phyloP scores from a whole-genome alignment of 2,329 filamentous ascomycete genomes.

The Ophiostoma perfectum region DNA sequence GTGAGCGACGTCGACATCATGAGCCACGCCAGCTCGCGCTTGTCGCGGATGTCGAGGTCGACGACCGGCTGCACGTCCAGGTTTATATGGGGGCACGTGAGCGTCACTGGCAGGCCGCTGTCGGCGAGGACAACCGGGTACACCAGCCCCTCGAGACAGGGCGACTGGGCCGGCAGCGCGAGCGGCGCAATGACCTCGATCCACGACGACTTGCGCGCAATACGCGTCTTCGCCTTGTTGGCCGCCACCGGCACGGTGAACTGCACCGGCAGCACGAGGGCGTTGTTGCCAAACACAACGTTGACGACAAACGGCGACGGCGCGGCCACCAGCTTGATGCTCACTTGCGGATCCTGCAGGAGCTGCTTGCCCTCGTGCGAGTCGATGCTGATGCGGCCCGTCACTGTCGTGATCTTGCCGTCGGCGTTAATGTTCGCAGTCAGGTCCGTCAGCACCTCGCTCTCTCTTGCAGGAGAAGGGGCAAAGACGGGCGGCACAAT shows the following conservation, averaged over 20 bases:
- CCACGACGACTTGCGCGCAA: constrained; percentile 42
- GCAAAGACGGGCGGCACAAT: not conserved
- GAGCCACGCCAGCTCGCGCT: not conserved
- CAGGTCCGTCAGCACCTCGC: not conserved
- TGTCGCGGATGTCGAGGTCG: constrained; percentile 34
- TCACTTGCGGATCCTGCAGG: constrained; percentile 28
- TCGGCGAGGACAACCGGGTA: constrained; percentile 35
- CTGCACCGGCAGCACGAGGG: constrained; percentile 34
- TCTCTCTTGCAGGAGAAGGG: not conserved
- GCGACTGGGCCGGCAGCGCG: constrained; percentile 29
- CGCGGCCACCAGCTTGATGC: constrained; percentile 36
- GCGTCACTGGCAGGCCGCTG: constrained; percentile 33
- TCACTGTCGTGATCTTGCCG: not conserved
- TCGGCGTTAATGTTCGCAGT: not conserved
- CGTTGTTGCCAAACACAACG: constrained; percentile 15
- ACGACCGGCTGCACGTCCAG: constrained; percentile 43
- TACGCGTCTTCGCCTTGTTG: constrained; percentile 35
- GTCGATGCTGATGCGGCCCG: constrained; percentile 4
- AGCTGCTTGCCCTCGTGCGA: constrained; percentile 7
- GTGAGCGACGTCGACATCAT: constrained; percentile 32
- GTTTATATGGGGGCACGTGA: constrained; percentile 41
- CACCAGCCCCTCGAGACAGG: constrained; percentile 33
- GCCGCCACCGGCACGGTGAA: constrained; percentile 40
- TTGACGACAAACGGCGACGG: not conserved
- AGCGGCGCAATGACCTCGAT: constrained; percentile 41